Base-by-base conservation (phyloP, 2,329 filamentous ascomycete genomes). In the Phialophora macrospora region DNA sequence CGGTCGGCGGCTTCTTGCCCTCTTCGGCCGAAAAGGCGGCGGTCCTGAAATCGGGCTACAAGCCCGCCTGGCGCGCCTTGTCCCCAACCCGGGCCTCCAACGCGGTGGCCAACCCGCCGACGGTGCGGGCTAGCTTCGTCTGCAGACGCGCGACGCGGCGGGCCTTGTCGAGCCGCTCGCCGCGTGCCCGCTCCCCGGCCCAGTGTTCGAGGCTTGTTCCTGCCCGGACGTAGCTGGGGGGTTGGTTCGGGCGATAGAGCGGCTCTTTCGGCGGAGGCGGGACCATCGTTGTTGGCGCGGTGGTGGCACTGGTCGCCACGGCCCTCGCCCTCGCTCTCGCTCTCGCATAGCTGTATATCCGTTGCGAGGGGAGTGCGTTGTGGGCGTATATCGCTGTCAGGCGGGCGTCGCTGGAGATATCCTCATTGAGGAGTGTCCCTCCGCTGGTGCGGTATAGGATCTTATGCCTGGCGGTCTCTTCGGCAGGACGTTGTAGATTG, bases 331-430 rank as follows among this genome's bases (percentile, higher is more conserved):
- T 9, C 2, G 4, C 20, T 17, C 17, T n/a, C 20, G 44, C 44
- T 17, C 44, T n/a, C 20, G 44, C 17, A 17, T 48, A 48, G 20
- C 17, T 48, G 44, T n/a, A n/a, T 3, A 48, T 9, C 44, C 20
- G 44, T 48, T 48, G 44, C 6, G 17, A n/a, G 6, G 44, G 44
- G 44, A 22, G 17, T 1, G 44, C 44, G 44, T 48, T 20, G 17
- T n/a, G 17, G 44, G 44, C 44, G 44, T 48, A 48, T n/a, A 48
- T 48, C 17, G 44, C 44, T 48, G 17, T 48, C 2, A 48, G 44
- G 44, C 44, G 44, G 17, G 44, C 44, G 44, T 48, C 44, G 44
- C 44, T 48, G 44, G 44, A 48, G 20, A 48, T 4, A 22, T 48
- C 44, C 5, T 48, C 44, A 17, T 22, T n/a, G 17, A 48, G 44